Base-by-base conservation (phyloP, 768 basidiomycete species). In the Naematelia encephala region DNA sequence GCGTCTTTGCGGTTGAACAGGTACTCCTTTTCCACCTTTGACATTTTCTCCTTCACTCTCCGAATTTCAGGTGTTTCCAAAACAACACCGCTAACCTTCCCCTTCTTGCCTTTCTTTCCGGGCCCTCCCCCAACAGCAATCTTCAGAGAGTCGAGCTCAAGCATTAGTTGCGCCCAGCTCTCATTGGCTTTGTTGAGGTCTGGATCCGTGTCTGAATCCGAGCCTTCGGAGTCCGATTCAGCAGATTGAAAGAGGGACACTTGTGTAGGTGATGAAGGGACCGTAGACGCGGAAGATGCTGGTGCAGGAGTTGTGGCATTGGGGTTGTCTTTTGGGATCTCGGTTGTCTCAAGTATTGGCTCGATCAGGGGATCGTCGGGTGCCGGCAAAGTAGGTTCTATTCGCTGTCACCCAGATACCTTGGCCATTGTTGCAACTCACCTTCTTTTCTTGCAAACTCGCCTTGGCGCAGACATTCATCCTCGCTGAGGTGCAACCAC, bases 1-100 rank as follows among this genome's bases (percentile, higher is more conserved):
- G 77, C 74, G 10, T 76, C 71, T 46, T 75, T 74, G 60, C 67
- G 56, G n/a, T 63, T 68, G 57, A 76, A 78, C 47, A 77, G 56
- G 46, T 78, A 78, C 50, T 72, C 70, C 52, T 69, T 69, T 68
- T 78, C 70, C n/a, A 72, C 34, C 21, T 63, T 68, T 5, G 56
- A 63, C 23, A 73, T 71, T 47, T 60, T 64, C 12, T 65, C 64
- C 48, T 66, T 68, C 54, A 69, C 12, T n/a, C 30, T 43, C 51
- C 70, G 54, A 53, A 69, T 67, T 44, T 76, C 64, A 11, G 71
- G 66, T 0, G 69, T 72, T 29, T 72, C 69, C 21, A 71, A 39
- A 5, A 71, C 57, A 12, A 64, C 66, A 0, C 64, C 69, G 25
- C 16, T 56, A 2, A 61, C 53, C 45, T 70, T 66, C 0, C 60